phyloP scores from a whole-genome alignment of 208 protist genomes.

The Acanthamoeba royreba region DNA sequence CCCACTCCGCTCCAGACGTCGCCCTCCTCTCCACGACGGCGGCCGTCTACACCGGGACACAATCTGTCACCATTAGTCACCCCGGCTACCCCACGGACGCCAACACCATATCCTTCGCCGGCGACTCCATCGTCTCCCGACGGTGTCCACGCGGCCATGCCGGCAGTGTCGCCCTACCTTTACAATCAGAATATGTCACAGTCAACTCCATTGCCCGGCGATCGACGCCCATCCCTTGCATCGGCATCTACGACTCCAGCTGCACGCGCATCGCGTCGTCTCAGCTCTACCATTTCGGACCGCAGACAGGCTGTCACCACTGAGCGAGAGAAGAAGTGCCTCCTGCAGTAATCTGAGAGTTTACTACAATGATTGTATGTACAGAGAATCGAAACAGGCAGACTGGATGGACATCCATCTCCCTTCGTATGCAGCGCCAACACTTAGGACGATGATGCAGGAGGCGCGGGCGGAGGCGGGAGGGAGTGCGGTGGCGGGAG shows the following conservation, averaged over 20 bases:
- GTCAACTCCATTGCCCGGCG: neutral
- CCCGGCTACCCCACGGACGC: neutral
- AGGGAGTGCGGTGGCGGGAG: neutral
- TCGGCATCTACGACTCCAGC: neutral
- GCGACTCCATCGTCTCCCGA: neutral
- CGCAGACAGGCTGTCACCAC: neutral
- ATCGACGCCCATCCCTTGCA: neutral
- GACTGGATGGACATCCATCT: neutral
- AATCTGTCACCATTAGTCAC: neutral
- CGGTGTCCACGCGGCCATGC: neutral
- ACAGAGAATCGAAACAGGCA: neutral
- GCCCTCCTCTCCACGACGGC: neutral
- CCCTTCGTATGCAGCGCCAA: neutral
- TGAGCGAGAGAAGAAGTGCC: neutral
- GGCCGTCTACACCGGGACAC: neutral
- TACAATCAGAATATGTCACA: neutral
- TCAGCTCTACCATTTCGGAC: neutral
- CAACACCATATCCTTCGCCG: neutral
- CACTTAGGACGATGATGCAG: neutral
- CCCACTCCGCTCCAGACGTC: neutral
- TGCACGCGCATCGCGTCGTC: neutral
- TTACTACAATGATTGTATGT: neutral
- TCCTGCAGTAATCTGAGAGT: neutral
- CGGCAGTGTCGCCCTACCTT: neutral
- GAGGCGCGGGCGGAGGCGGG: neutral